Percentiles rank a stretch among this genome's conserved stretches.
These are phyloP conservation scores for Raffaelea deltoideospora DNA, from an alignment of 2,329 filamentous ascomycete species.

Conservation along the genomic window DNA sequence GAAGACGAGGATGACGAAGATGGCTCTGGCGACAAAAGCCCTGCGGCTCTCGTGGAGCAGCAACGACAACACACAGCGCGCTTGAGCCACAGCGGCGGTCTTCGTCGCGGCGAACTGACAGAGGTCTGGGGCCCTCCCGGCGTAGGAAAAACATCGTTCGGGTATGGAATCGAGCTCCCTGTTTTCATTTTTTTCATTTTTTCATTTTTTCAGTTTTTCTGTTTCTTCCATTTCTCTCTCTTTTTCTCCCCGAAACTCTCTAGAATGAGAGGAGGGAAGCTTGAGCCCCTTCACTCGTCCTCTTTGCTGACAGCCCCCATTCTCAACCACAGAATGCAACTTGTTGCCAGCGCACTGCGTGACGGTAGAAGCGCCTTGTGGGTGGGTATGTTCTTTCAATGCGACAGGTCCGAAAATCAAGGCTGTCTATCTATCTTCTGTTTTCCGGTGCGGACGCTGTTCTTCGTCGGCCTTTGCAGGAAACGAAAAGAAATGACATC, in stretches of 20 bases:
- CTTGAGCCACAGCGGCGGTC: conserved; percentile 29
- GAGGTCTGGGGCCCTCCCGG: conserved; percentile 84
- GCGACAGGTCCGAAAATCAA: too few relatives aligned
- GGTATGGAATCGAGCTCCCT: conserved; percentile 33
- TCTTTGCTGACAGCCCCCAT: too few relatives aligned
- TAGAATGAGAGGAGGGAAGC: neutral
- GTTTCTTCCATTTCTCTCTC: neutral
- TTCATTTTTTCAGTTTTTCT: too few relatives aligned
- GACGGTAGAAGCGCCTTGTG: conserved; percentile 55
- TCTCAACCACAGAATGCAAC: conserved; percentile 30
- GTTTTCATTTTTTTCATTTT: too few relatives aligned
- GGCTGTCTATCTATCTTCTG: neutral
- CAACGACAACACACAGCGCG: neutral
- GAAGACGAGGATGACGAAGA: neutral
- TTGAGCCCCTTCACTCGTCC: too few relatives aligned
- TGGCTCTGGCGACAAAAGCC: too few relatives aligned
- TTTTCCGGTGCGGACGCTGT: too few relatives aligned
- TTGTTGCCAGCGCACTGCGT: conserved; percentile 47
- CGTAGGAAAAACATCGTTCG: conserved; percentile 69
- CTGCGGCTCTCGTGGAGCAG: too few relatives aligned
- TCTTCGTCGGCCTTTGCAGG: too few relatives aligned
- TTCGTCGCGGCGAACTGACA: conserved; percentile 62
- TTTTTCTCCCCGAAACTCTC: neutral
- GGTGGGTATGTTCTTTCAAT: conserved; percentile 58
- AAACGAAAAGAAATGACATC: too few relatives aligned